phyloP scores from a whole-genome alignment of 108 stramenopile species.

The Discostella pseudostelligera region DNA sequence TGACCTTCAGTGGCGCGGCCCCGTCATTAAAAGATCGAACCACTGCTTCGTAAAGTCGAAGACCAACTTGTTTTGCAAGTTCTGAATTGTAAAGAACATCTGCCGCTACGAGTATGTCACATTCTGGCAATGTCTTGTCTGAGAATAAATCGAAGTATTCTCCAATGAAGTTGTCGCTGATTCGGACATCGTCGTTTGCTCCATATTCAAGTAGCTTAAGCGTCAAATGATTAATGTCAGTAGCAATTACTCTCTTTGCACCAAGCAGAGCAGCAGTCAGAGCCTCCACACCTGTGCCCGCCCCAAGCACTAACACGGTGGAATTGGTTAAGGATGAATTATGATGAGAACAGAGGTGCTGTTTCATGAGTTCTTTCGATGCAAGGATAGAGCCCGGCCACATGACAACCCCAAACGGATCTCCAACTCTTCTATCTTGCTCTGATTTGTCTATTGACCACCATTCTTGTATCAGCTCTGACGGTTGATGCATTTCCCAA shows the following conservation, averaged over 20 bases:
- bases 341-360: conserved; percentile 3
- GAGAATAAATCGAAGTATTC: conserved; percentile 46
- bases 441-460: conserved; percentile 48
- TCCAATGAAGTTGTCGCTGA: conserved; percentile 16
- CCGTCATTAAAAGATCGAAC: conserved; percentile 12
- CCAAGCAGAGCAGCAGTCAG: conserved; percentile 67
- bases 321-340: conserved; percentile 18
- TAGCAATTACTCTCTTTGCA: conserved; percentile 68
- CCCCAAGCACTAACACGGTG: conserved; percentile 67
- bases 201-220: conserved; percentile 64
- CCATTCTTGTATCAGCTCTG: conserved; percentile 67
- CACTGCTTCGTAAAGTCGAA: conserved; percentile 54
- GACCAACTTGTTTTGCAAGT: conserved; percentile 60
- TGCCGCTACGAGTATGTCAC: conserved; percentile 68
- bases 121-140: conserved; percentile 33
- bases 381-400: conserved; percentile 84
- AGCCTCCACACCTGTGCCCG: conserved; percentile 78
- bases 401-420: conserved; percentile 81
- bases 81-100: conserved; percentile 76
- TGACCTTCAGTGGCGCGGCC: conserved; percentile 28
- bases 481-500: conserved; percentile 78
- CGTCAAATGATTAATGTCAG: conserved; percentile 74
- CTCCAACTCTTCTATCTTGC: conserved; percentile 39
- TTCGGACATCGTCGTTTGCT: conserved; percentile 29
- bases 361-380: conserved; percentile 54